Base-by-base conservation (phyloP, 441 rosid species). In the Gossypium lobatum region DNA sequence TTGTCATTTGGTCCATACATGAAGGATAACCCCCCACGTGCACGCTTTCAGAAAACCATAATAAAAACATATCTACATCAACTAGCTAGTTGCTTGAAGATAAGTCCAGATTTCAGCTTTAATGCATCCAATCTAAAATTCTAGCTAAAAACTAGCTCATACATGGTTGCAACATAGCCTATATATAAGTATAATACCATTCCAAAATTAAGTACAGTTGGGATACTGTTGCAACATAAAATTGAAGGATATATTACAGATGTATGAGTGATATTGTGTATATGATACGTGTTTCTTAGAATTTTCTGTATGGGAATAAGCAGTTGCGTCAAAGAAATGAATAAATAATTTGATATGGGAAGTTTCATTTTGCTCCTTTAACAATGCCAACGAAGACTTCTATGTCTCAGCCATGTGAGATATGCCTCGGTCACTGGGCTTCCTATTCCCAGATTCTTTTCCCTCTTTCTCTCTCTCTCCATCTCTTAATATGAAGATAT, bases 351-450 rank as follows among this genome's bases (percentile, higher is more conserved):
- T 46, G n/a, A 9, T n/a, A 46, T 28, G 75, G 37, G 71, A 74
- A 65, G 71, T 37, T 74, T 26, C 76, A 73, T 63, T 52, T 37
- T 13, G 76, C 71, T 73, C 71, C 77, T 75, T 78, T 64, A 84
- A 74, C 83, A 72, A 76, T 67, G 83, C 83, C 83, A 50, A 39
- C 65, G 78, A 78, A 65, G 77, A 64, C 80, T 83, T 79, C 67
- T 72, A 63, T 74, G 77, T 60, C 74, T 78, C 34, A 84, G 73
- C 88, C 93, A 87, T 87, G 91, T 83, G 82, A 60, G 64, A 74
- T 16, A 53, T 79, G 85, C 80, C 89, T 87, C 78, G 88, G 60
- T 83, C 76, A 69, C 74, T 67, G 93, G 73, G 88, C 86, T 78
- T 73, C 67, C 81, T 72, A 39, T 66, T 34, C 57, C 58, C 80